Conservation (phyloP, 108 stramenopile species). For the Stephanodiscus triporus region DNA sequence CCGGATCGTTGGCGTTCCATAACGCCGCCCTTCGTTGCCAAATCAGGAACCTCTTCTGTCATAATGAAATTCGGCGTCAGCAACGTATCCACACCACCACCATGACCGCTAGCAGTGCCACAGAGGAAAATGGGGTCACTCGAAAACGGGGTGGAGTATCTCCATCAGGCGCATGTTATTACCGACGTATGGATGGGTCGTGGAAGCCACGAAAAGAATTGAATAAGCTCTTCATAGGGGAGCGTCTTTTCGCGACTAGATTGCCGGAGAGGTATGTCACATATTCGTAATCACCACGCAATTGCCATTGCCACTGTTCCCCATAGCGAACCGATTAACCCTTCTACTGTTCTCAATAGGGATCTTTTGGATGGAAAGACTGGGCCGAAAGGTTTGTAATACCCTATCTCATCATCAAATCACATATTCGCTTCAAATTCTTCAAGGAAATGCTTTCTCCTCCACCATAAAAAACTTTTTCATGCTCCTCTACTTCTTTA, state of each 20-base stretch:
- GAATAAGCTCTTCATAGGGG: conserved; percentile 58
- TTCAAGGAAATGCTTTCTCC: neutral
- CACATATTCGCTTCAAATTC: neutral
- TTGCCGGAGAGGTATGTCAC: conserved; percentile 31
- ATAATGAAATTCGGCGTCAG: neutral
- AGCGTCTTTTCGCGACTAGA: conserved; percentile 60
- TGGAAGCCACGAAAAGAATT: conserved; percentile 68
- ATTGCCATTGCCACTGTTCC: neutral
- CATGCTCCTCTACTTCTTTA: neutral
- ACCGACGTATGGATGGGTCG: conserved; percentile 36
- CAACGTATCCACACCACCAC: neutral
- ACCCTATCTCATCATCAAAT: neutral
- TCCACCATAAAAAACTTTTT: neutral
- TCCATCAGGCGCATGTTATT: conserved; percentile 29
- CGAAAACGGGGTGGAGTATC: neutral
- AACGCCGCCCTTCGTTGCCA: neutral
- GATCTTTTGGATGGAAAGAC: conserved; percentile 70
- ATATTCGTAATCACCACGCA: neutral
- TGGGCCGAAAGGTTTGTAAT: conserved; percentile 61
- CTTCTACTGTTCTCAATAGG: neutral
- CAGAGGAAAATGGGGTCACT: neutral
- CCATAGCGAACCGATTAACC: neutral
- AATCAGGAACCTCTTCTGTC: neutral
- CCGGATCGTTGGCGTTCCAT: conserved; percentile 8
- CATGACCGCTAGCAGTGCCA: neutral